Evolutionary conservation across 805 yeast species (phyloP).

Genomic region (Candida piceae): DNA sequence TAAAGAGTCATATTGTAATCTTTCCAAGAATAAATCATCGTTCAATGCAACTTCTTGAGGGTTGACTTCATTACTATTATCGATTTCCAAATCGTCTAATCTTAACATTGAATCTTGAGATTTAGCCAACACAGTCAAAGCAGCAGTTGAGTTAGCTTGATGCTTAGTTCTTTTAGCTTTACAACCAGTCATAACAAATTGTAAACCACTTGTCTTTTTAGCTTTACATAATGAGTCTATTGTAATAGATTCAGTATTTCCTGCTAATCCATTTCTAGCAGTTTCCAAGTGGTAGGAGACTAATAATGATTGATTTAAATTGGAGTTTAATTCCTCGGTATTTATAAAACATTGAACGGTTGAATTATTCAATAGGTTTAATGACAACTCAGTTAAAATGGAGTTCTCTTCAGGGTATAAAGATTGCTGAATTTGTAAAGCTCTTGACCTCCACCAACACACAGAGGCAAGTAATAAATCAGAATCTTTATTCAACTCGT

Average conservation of each 20-base stretch:
- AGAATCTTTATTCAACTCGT: slow-evolving; percentile 11
- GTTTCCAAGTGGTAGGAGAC: slow-evolving; percentile 57
- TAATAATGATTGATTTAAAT: slow-evolving; percentile 31
- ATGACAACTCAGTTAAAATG: slow-evolving; percentile 36
- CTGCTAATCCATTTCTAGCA: slow-evolving; percentile 58
- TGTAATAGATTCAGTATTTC: slow-evolving; percentile 59
- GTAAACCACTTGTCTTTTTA: slow-evolving; percentile 52
- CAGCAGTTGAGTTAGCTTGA: slow-evolving; percentile 67
- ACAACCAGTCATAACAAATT: slow-evolving; percentile 76
- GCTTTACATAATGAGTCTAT: slow-evolving; percentile 52
- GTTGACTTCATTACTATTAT: slow-evolving; percentile 15
- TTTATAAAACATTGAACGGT: slow-evolving; percentile 31
- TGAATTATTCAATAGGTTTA: slow-evolving; percentile 33
- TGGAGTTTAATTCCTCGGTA: slow-evolving; percentile 26
- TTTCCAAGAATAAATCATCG: slow-evolving; percentile 75
- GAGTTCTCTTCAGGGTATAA: slow-evolving; percentile 56
- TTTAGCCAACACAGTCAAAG: slow-evolving; percentile 72
- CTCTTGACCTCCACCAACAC: slow-evolving; percentile 75
- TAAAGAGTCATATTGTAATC: slow-evolving; percentile 61
- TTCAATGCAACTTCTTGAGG: slow-evolving; percentile 62
- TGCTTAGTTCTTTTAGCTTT: slow-evolving; percentile 82
- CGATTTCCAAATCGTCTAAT: slow-evolving; percentile 1
- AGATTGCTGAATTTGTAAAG: slow-evolving; percentile 58
- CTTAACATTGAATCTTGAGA: slow-evolving; percentile 29
- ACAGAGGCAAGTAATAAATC: slow-evolving; percentile 42